Percentiles rank a stretch among this genome's conserved stretches.
Evolutionary conservation across 2,329 filamentous ascomycete species (phyloP).

Genomic region (Colletotrichum caudatum): DNA sequence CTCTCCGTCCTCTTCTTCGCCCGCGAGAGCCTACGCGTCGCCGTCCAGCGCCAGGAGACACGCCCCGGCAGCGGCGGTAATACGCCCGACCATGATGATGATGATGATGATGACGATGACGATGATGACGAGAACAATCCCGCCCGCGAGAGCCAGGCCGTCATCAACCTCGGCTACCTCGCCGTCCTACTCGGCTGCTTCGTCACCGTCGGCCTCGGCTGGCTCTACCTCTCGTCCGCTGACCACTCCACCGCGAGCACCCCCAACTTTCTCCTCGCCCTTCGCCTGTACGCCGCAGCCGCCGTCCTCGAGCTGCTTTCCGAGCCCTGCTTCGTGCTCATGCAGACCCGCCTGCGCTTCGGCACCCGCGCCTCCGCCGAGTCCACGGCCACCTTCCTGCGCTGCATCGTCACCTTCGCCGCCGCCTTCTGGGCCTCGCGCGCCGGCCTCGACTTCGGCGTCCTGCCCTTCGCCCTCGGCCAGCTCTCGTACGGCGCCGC

Average conservation of each 20-base stretch:
- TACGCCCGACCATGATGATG: too few relatives aligned
- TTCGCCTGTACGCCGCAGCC: slow-evolving; percentile 68
- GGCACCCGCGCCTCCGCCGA: slow-evolving; percentile 85
- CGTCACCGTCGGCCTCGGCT: slow-evolving; percentile 73
- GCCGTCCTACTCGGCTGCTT: slow-evolving; percentile 76
- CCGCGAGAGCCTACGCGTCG: slow-evolving; percentile 90
- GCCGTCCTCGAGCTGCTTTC: slow-evolving; percentile 80
- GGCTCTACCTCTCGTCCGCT: slow-evolving; percentile 72
- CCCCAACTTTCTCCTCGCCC: slow-evolving; percentile 70
- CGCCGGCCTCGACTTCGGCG: slow-evolving; percentile 70
- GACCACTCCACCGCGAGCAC: slow-evolving; percentile 63
- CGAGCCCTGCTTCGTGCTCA: slow-evolving; percentile 90
- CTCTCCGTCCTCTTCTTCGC: slow-evolving; percentile 96
- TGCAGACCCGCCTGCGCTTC: slow-evolving; percentile 85
- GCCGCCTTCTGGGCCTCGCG: slow-evolving; percentile 73
- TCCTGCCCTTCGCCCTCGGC: slow-evolving; percentile 89
- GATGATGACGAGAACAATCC: slow-evolving; percentile 39
- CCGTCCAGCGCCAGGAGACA: slow-evolving; percentile 79
- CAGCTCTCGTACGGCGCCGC: slow-evolving; percentile 81
- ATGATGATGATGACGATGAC: fast-evolving
- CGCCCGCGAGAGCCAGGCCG: slow-evolving; percentile 71
- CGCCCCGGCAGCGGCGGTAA: neutral
- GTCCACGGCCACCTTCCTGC: slow-evolving; percentile 80
- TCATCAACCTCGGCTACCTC: slow-evolving; percentile 90
- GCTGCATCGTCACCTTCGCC: slow-evolving; percentile 80